These are phyloP conservation scores for Actinomortierella ambigua DNA, from an alignment of 371 early-diverging fungal species.

Conservation along the genomic window DNA sequence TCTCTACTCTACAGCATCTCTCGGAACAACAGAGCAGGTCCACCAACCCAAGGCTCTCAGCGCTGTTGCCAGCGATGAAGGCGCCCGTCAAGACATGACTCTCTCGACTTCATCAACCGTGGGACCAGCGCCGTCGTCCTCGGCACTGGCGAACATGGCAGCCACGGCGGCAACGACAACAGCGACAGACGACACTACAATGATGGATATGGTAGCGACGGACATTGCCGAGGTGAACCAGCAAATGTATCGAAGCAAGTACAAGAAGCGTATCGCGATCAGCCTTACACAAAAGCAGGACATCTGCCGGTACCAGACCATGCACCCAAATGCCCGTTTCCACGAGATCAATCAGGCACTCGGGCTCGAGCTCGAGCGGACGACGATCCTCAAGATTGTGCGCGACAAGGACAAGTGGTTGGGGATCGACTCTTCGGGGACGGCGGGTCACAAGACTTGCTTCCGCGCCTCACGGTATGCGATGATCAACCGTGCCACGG, in stretches of 20 bases:
- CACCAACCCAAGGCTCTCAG: too few species aligned
- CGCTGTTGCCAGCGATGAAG: too few species aligned
- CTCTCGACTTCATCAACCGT: too few species aligned
- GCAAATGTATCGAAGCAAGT: neutral
- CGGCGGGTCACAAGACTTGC: neutral
- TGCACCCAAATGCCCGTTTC: neutral
- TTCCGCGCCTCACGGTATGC: neutral
- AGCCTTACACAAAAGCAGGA: neutral
- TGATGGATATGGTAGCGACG: too few species aligned
- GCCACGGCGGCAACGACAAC: too few species aligned
- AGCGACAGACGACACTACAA: too few species aligned
- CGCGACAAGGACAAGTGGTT: conserved; percentile 6
- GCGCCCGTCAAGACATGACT: too few species aligned
- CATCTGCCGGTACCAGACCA: neutral
- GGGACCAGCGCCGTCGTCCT: too few species aligned
- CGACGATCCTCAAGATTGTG: conserved; percentile 6
- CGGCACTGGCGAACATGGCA: too few species aligned
- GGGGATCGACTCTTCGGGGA: conserved; percentile 1
- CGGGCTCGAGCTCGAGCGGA: conserved; percentile 3
- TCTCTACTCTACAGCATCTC: too few species aligned
- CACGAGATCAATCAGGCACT: conserved; percentile 4
- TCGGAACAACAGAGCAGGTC: too few species aligned
- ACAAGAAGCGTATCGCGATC: neutral
- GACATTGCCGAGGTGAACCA: neutral
- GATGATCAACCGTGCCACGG: conserved; percentile 3